phyloP scores from a whole-genome alignment of 1,139 yeast species.

The Protomyces gravidus region DNA sequence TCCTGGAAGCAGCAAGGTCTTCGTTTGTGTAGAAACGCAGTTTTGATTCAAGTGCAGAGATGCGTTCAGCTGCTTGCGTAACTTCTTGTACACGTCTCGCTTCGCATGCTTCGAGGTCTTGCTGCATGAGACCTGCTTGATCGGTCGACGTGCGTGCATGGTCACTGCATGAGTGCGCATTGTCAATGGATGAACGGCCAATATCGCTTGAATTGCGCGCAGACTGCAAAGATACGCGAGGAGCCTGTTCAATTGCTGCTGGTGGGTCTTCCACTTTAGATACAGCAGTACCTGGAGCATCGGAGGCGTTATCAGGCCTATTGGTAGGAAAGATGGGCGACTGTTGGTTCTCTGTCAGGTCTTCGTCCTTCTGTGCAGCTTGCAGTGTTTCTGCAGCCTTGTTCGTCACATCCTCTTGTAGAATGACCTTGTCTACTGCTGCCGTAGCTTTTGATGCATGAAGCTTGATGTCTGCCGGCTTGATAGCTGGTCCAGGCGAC shows the following conservation, averaged over 20 bases:
- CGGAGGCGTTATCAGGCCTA: constrained; percentile 2
- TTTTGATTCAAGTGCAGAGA: constrained; percentile 19
- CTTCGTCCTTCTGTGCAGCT: background rate
- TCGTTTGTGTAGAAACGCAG: constrained; percentile 11
- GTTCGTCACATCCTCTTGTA: background rate
- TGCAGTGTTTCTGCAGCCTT: background rate
- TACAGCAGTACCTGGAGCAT: background rate
- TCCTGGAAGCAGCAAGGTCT: background rate
- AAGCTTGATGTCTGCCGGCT: background rate
- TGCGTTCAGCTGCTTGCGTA: constrained; percentile 16
- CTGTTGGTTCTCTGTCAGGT: constrained; percentile 16
- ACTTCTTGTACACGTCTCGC: constrained; percentile 12
- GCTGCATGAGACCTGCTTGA: background rate
- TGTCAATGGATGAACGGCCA: background rate
- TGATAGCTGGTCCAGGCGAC: background rate
- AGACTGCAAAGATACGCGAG: background rate
- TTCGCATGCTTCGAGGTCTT: constrained; percentile 12
- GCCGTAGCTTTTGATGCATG: background rate
- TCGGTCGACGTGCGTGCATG: background rate
- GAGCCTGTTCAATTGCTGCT: background rate
- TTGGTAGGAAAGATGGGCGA: constrained; percentile 15
- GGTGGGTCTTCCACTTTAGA: background rate
- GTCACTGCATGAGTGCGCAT: background rate
- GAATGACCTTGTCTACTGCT: too few relatives aligned
- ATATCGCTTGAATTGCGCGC: background rate